phyloP scores from a whole-genome alignment of 129 eudicot species.

The Chrysanthemum lavandulifolium region DNA sequence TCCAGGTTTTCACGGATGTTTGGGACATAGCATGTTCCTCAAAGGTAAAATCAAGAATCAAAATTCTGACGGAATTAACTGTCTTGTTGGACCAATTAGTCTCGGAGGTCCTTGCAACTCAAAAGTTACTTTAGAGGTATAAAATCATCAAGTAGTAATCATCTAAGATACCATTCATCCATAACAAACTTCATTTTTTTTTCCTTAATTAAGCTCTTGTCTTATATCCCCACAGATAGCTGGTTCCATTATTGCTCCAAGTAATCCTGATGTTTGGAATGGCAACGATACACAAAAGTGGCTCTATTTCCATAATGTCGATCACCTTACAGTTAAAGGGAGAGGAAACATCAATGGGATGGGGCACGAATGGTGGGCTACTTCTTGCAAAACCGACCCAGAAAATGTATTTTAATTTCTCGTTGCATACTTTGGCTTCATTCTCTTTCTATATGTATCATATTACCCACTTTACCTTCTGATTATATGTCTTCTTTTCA shows the following conservation, averaged over 20 bases:
- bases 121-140: conserved; percentile 57
- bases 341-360: conserved; percentile 72
- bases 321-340: conserved; percentile 72
- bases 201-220: background rate
- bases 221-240: conserved; percentile 43
- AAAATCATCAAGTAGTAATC: conserved; percentile 5
- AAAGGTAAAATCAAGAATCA: conserved; percentile 41
- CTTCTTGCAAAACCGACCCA: conserved; percentile 67
- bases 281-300: conserved; percentile 66
- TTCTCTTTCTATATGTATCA: conserved; percentile 3
- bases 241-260: conserved; percentile 75
- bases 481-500: background rate
- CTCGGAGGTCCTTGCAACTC: conserved; percentile 71
- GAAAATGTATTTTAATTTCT: conserved; percentile 47
- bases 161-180: background rate
- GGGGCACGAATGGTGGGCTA: conserved; percentile 91
- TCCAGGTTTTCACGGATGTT: conserved; percentile 60
- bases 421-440: conserved; percentile 10
- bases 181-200: background rate
- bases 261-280: conserved; percentile 72
- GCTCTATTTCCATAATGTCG: conserved; percentile 71
- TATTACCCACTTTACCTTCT: conserved; percentile 1
- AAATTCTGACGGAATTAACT: conserved; percentile 43
- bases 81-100: conserved; percentile 56
- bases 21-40: conserved; percentile 79